Evolutionary conservation across 306 rosid species (phyloP), one percentile per base, ranked within the genome.

Genomic region (Cicer arietinum): DNA sequence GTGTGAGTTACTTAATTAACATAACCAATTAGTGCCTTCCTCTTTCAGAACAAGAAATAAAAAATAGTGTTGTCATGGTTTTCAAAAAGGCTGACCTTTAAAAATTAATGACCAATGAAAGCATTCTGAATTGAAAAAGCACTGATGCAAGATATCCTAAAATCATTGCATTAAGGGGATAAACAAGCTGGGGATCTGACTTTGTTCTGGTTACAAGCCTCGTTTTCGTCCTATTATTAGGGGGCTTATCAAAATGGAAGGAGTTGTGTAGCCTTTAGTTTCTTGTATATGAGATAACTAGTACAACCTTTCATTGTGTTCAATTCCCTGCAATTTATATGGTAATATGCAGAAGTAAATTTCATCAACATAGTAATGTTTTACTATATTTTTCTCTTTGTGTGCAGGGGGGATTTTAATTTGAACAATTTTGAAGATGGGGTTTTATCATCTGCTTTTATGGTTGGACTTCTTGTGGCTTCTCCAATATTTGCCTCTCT

Each of bases 391-490:
- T 72, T 63, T 73, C 57, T 46, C 41, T 67, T 56, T 74, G 63
- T 73, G 13, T 75, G 65, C 45, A 87, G 94, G 80, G 94, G 94
- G 20, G 83, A 85, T 42, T 89, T 89, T 66, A 80, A 86, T 74
- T 78, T 89, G 84, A 85, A 45, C 88, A 84, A 89, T 80, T 89
- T 89, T 78, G 85, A 87, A 62, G 94, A 89, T 75, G 91, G 94
- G 22, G 17, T 85, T 81, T 82, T 89, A 52, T 87, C 94, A 58
- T 89, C 94, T 60, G 86, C 91, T 80, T 89, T 89, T 88, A 80
- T 89, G 91, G 94, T 89, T 66, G 94, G 94, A 69, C 88, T 89
- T 69, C 87, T 89, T 1, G 85, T 87, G 71, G 88, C 94, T 83
- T 89, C 87, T 82, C 94, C 94, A 14, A 78, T 89, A 75, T 89